Percentiles rank a stretch among this genome's conserved stretches.
phyloP scores from a whole-genome alignment of 2,329 filamentous ascomycete species.

The Alternaria conjuncta region DNA sequence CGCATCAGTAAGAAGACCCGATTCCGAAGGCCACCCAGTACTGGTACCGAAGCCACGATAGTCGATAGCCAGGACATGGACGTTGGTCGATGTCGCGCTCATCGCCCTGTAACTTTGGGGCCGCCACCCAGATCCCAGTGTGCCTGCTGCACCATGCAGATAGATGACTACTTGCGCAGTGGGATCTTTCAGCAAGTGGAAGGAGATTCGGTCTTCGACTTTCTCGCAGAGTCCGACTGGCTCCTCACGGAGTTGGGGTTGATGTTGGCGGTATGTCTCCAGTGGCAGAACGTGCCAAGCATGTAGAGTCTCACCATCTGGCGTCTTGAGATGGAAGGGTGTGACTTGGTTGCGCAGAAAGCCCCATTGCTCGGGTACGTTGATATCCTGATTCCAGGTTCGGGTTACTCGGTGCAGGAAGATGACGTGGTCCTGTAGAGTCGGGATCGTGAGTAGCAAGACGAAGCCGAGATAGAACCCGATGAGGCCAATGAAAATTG shows the following conservation, averaged over 20 bases:
- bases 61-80: slow-evolving; percentile 66
- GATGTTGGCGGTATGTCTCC: slow-evolving; percentile 54
- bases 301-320: slow-evolving; percentile 52
- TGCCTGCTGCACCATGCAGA: slow-evolving; percentile 65
- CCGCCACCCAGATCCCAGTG: slow-evolving; percentile 62
- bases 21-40: slow-evolving; percentile 62
- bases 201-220: slow-evolving; percentile 64
- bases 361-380: slow-evolving; percentile 57
- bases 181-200: slow-evolving; percentile 68
- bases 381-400: slow-evolving; percentile 62
- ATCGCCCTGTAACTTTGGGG: slow-evolving; percentile 64
- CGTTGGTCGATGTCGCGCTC: slow-evolving; percentile 57
- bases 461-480: slow-evolving; percentile 53
- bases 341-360: slow-evolving; percentile 59
- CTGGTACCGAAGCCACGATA: slow-evolving; percentile 67
- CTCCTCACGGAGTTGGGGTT: slow-evolving; percentile 51
- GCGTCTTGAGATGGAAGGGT: slow-evolving; percentile 55
- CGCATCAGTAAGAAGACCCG: slow-evolving; percentile 62
- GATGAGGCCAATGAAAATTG: slow-evolving; percentile 24
- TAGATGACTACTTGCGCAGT: slow-evolving; percentile 69
- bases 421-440: slow-evolving; percentile 62
- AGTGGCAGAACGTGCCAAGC: slow-evolving; percentile 60
- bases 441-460: slow-evolving; percentile 54
- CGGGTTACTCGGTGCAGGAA: slow-evolving; percentile 62
- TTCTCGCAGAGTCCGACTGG: slow-evolving; percentile 58